Base-by-base conservation (phyloP, 352 stramenopile species). In the Phytophthora fragariaefolia region DNA sequence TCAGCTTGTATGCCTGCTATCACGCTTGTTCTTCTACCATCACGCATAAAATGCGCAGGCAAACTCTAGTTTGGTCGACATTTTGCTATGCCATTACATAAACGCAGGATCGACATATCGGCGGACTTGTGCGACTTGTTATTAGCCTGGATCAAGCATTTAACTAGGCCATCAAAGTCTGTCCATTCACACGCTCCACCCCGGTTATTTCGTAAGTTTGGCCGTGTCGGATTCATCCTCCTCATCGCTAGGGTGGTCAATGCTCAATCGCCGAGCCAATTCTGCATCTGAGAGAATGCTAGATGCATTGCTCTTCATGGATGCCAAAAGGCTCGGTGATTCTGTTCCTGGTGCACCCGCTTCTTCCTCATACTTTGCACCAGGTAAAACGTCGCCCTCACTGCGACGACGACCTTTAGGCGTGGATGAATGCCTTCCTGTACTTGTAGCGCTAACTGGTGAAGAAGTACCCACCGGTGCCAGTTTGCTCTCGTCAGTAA, bases 281-380 rank as follows among this genome's bases (percentile, higher is more conserved):
- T 90, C 81, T 5, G 63, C 63, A 38, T 90, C 81, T 9, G 81
- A 82, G 12, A 90, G 60, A 22, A 90, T 79, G 47, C 79, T 87
- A 4, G 79, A 78, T 6, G 79, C 73, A 20, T 46, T 76, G 40
- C 65, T 76, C 52, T 83, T 75, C 50, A 80, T 81, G 38, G 82
- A 74, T 9, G 65, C 45, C 40, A 77, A 66, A 27, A 73, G 42
- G 42, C 46, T 73, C 34, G 69, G 56, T 5, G 58, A 62, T 6
- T 54, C 43, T 24, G 52, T 22, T 18, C 27, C 53, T 18, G 54
- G 47, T 10, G 63, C 17, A 55, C 24, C 54, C 28, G 32, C 23
- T 13, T 28, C 26, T 34, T 55, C 45, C 26, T 18, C 38, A 50
- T 48, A 40, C 6, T 56, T 62, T 30, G 38, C 28, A 15, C 47